Evolutionary conservation across 2,329 filamentous ascomycete genomes (phyloP), one percentile per base, ranked within the genome.

Genomic region (Ophiocordyceps robertsii): DNA sequence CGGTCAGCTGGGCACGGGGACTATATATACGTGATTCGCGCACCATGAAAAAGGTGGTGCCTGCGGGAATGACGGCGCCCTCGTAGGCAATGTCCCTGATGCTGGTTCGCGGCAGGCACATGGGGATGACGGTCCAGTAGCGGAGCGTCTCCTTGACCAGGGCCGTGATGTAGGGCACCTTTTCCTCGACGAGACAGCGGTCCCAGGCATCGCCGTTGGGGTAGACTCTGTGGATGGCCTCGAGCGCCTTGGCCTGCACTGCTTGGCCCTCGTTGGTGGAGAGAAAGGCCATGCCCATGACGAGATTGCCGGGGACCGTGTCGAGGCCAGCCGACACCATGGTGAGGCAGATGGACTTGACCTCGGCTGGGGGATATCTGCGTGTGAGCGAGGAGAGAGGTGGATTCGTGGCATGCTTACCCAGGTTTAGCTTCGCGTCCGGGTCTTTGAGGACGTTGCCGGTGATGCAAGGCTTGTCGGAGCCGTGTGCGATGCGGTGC

Each of bases 311-410:
- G 0, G 85, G 82, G 1, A 92, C 80, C 0, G 85, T 92, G 56
- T 92, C 85, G 14, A 90, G 73, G 16, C 85, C 85, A 0, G 83
- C 85, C 1, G 80, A 84, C 0, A 90, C 81, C 75, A 90, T 88
- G 21, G 83, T 87, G 21, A 92, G 62, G 56, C 84, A 86, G 50
- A 92, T 86, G 3, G 82, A 84, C 60, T 83, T 86, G 40, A 89
- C 70, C 58, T 89, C 85, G 12, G 75, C 81, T 83, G 42, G n/a
- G n/a, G n/a, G n/a, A n/a, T n/a, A n/a, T n/a, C n/a, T n/a, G n/a
- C n/a, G n/a, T n/a, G n/a, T n/a, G n/a, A n/a, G n/a, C n/a, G n/a
- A n/a, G n/a, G n/a, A n/a, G n/a, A n/a, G n/a, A n/a, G n/a, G n/a
- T n/a, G n/a, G n/a, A 13, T 8, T 6, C 5, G n/a, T 16, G 33